Conservation (phyloP, 176 grass and related monocot genomes). For the Dendrocalamus sinicus region DNA sequence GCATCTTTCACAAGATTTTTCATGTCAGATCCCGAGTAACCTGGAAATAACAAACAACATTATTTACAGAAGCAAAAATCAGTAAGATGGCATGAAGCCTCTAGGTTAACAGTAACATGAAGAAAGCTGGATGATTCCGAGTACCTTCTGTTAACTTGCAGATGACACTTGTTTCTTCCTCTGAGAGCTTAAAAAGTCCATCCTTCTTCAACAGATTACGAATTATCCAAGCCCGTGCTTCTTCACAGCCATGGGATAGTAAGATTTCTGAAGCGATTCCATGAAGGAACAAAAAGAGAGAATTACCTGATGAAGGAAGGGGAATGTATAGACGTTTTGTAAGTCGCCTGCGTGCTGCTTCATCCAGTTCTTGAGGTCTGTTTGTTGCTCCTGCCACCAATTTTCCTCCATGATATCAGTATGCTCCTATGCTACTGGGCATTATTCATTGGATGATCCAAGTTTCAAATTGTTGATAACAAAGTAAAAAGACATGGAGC, state of each 20-base stretch:
- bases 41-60: slow-evolving; percentile 51
- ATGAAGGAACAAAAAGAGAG: slow-evolving; percentile 34
- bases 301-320: slow-evolving; percentile 87
- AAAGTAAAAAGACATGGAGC: not conserved
- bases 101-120: slow-evolving; percentile 36
- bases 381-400: slow-evolving; percentile 86
- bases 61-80: slow-evolving; percentile 30
- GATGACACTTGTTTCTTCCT: slow-evolving; percentile 71
- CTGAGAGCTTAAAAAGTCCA: slow-evolving; percentile 85
- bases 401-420: slow-evolving; percentile 27
- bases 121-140: slow-evolving; percentile 20
- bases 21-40: slow-evolving; percentile 99
- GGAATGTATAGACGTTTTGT: slow-evolving; percentile 94
- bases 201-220: slow-evolving; percentile 90
- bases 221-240: slow-evolving; percentile 85
- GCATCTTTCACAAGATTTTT: slow-evolving; percentile 99
- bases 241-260: slow-evolving; percentile 56
- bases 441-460: not conserved
- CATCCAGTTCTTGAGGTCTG: slow-evolving; percentile 97
- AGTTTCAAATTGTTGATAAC: not conserved
- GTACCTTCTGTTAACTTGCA: slow-evolving; percentile 94
- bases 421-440: not conserved
- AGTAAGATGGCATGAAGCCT: slow-evolving; percentile 29
- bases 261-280: slow-evolving; percentile 26
- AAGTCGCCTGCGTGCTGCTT: slow-evolving; percentile 90